Evolutionary conservation across 768 basidiomycete genomes (phyloP).

Genomic region (Pleurotus tuber-regium): DNA sequence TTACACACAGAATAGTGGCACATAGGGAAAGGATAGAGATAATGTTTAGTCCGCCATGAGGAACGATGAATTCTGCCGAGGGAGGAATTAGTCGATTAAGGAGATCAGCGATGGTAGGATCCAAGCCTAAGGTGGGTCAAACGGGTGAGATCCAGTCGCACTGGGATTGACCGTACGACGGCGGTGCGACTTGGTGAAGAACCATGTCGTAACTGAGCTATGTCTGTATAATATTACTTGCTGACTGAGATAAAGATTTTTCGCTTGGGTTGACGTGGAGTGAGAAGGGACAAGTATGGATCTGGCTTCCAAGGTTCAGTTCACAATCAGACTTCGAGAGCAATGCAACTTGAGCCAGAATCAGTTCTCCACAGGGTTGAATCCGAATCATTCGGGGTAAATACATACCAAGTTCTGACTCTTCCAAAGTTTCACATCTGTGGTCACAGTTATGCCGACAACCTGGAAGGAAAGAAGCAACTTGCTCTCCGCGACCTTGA

Average conservation of each 20-base stretch:
- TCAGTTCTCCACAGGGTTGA: neutral
- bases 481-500: neutral
- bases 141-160: conserved; percentile 10
- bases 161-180: neutral
- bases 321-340: neutral
- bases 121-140: conserved; percentile 16
- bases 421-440: neutral
- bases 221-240: conserved; percentile 5
- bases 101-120: conserved; percentile 20
- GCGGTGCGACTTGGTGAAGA: conserved; percentile 6
- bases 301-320: conserved; percentile 2
- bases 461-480: conserved; percentile 6
- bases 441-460: conserved; percentile 7
- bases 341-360: conserved; percentile 1
- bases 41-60: conserved; percentile 19
- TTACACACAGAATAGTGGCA: conserved; percentile 1
- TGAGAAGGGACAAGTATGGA: conserved; percentile 1
- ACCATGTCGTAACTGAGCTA: conserved; percentile 5
- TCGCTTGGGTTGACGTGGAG: conserved; percentile 11
- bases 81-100: conserved; percentile 18
- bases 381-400: conserved; percentile 6
- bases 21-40: conserved; percentile 3
- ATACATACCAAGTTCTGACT: conserved; percentile 3
- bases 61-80: conserved; percentile 23
- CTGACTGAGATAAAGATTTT: conserved; percentile 15